These are phyloP conservation scores for Monosporascus ibericus DNA, from an alignment of 2,329 filamentous ascomycete species.

Conservation along the genomic window DNA sequence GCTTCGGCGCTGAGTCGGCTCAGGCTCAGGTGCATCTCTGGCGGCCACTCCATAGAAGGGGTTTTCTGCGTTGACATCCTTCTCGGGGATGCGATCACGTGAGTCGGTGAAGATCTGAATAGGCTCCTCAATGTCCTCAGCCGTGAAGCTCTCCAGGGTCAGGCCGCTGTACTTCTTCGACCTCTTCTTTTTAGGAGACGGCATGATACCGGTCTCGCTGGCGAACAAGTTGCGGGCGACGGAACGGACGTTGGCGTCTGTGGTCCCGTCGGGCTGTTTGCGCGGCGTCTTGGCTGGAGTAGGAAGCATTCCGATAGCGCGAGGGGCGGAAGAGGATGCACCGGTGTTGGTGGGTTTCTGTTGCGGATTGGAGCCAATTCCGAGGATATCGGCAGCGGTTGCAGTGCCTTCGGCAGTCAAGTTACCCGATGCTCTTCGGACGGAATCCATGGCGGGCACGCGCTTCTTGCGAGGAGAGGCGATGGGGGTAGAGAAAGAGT, in stretches of 20 bases:
- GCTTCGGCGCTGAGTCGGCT: constrained; percentile 43
- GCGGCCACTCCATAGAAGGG: constrained; percentile 57
- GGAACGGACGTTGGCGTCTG: constrained; percentile 43
- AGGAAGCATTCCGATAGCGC: constrained; percentile 55
- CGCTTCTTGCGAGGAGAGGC: constrained; percentile 47
- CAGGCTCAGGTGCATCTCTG: constrained; percentile 27
- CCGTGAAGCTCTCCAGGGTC: constrained; percentile 52
- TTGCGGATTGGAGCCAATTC: constrained; percentile 23
- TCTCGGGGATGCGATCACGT: constrained; percentile 67
- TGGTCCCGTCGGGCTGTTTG: constrained; percentile 51
- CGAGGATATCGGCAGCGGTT: constrained; percentile 37
- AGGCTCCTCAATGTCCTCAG: constrained; percentile 48
- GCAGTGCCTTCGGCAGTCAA: constrained; percentile 38
- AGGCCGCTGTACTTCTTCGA: constrained; percentile 51
- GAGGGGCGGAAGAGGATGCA: constrained; percentile 28
- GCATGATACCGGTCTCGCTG: constrained; percentile 51
- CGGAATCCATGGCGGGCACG: constrained; percentile 38
- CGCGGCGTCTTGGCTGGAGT: constrained; percentile 74
- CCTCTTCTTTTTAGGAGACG: constrained; percentile 52
- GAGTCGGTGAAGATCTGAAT: constrained; percentile 75
- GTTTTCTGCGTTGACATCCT: constrained; percentile 61
- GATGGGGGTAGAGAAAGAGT: constrained; percentile 35
- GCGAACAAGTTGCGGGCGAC: constrained; percentile 59
- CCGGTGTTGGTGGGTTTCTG: constrained; percentile 20
- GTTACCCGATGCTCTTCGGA: constrained; percentile 39